phyloP scores from a whole-genome alignment of 192 early-diverging fungal genomes.

The Funneliformis geosporum region DNA sequence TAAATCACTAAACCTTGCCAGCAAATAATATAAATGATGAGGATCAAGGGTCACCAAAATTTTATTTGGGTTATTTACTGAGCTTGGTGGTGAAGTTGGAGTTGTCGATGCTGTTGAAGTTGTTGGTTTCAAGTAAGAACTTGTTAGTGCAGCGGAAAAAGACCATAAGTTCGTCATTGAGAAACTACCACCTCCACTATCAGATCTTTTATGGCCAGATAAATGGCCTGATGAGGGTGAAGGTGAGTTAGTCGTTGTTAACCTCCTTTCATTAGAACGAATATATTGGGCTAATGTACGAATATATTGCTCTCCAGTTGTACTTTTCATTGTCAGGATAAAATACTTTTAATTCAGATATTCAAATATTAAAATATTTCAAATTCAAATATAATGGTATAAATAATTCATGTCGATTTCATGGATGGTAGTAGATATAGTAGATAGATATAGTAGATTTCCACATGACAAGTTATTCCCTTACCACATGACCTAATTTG shows the following conservation, averaged over 20 bases:
- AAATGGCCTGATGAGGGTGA: slow-evolving; percentile 17
- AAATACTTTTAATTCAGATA: background rate
- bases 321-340: slow-evolving; percentile 4
- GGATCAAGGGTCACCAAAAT: slow-evolving; percentile 41
- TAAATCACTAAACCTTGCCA: slow-evolving; percentile 44
- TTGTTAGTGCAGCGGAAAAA: slow-evolving; percentile 35
- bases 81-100: slow-evolving; percentile 34
- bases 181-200: slow-evolving; percentile 22
- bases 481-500: background rate
- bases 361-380: no score
- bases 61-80: slow-evolving; percentile 12
- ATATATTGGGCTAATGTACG: slow-evolving; percentile 58
- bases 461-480: no score
- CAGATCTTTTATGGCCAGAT: slow-evolving; percentile 20
- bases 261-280: slow-evolving; percentile 50
- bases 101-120: slow-evolving; percentile 36
- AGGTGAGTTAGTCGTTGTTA: slow-evolving; percentile 27
- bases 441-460: no score
- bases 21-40: slow-evolving; percentile 47
- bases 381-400: no score
- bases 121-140: slow-evolving; percentile 29
- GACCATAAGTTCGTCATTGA: slow-evolving; percentile 31
- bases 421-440: no score
- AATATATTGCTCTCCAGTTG: slow-evolving; percentile 55
- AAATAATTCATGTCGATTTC: no score